Evolutionary conservation across 108 stramenopile species (phyloP), one percentile per base, ranked within the genome.

Genomic region (Skeletonema grethae): DNA sequence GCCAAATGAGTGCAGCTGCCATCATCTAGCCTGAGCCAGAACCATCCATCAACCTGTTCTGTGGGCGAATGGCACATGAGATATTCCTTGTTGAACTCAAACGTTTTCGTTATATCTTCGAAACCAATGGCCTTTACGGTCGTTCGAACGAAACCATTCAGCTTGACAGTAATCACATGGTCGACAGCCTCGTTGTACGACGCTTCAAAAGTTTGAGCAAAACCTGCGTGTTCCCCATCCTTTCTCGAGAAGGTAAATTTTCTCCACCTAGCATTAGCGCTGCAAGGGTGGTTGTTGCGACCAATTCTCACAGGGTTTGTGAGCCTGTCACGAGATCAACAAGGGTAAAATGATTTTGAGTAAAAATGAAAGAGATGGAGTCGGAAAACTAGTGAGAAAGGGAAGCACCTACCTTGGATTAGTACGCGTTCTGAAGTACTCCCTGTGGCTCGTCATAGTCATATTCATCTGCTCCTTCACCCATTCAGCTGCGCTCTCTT

Each of bases 221-320:
- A 53, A n/a, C 46, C 38, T 20, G 53, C 57, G 43, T 72, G 45
- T 16, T 46, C 9, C 9, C 64, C 66, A 69, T 82, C 82, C 31
- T 82, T 72, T 6, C 69, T 48, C 15, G 50, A 73, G 61, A 66
- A 82, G 29, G 71, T 56, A 45, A 78, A 82, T 45, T 45, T 66
- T 39, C 82, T 73, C 82, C 82, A 82, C 48, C 67, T 72, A 35
- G 63, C 67, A 41, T 74, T 69, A 20, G 65, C 45, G 12, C 61
- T 78, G 67, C 86, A 87, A 4, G 86, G 86, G 57, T 76, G 72
- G 57, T 73, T 68, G 13, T 73, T 66, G 5, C 85, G 81, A 20
- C 67, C 81, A 15, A 63, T 22, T 48, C 58, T 69, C 0, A 70
- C 30, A 4, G 81, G 81, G 43, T 77, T 41, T 13, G 76, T 71